Evolutionary conservation across 2,329 filamentous ascomycete genomes (phyloP), one percentile per base, ranked within the genome.

Genomic region (Curvularia sp.): DNA sequence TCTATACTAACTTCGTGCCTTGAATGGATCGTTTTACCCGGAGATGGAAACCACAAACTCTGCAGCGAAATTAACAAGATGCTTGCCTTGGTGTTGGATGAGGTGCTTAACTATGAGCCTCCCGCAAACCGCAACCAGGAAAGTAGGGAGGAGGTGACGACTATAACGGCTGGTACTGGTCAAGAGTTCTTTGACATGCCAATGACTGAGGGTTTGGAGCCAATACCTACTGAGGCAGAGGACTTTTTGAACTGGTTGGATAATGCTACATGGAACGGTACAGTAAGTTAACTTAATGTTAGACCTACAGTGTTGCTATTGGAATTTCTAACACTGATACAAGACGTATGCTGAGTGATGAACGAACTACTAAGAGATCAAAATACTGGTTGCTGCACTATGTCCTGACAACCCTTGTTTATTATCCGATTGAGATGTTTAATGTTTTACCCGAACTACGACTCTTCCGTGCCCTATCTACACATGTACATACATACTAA

Each of bases 11-110:
- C 73, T 4, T 74, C 73, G 1, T 74, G 71, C 39, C 58, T 77
- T 5, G 74, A 77, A 27, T 75, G 73, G 72, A 67, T 73, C 1
- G 66, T 75, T 7, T 57, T 74, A 7, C 73, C 73, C 2, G 69
- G 70, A 18, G 73, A 76, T 45, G 74, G 73, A 4, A 76, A 77
- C 46, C 70, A 75, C 59, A 72, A 68, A 50, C 68, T 77, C 15
- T 77, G 74, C 55, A 69, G 57, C 39, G 74, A 77, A 56, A 64
- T 76, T 8, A 77, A 75, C 55, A 75, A 77, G 49, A 75, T 76
- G 73, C 65, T 76, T 5, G 68, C 72, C 1, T 38, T 73, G 30
- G 68, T 77, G 1, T 47, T 77, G 13, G 73, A 77, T 38, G 73
- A 77, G 45, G 73, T 76, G 3, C 67, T 77, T 12, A 75, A 77